Base-by-base conservation (phyloP, 371 early-diverging fungal species). In the Mortierella sp. region DNA sequence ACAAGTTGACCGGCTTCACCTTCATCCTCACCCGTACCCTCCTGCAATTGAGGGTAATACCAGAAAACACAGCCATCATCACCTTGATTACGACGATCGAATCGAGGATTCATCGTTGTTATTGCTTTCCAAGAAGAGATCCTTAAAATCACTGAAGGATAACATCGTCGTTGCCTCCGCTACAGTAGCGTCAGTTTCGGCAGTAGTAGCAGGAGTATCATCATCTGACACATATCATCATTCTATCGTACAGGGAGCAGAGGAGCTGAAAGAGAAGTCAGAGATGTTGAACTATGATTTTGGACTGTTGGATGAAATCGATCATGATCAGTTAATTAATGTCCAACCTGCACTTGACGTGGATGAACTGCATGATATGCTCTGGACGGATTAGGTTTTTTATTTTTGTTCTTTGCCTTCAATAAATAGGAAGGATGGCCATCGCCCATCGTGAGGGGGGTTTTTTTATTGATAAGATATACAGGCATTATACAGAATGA, bases 301-400 rank as follows among this genome's bases (percentile, higher is more conserved):
- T 56, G 72, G 65, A 6, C 30, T 59, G n/a, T 7, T 27, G 41
- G 72, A 64, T n/a, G n/a, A n/a, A n/a, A n/a, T n/a, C 8, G 65
- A 71, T 47, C 31, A 50, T 4, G 65, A 71, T 4, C 54, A 50
- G 32, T 51, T 64, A 17, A 32, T 50, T 7, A 42, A 50, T 41
- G 52, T 56, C 14, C 59, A 55, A 23, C 4, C 28, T 19, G 30
- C 21, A 23, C 43, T 60, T 11, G 65, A 64, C 24, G 32, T 65
- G 6, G 65, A 71, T 27, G 52, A 60, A 1, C 17, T 71, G 19
- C 65, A 71, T 47, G 72, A 71, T 19, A 39, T 55, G 34, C 56
- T 71, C 11, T 71, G 72, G 72, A 52, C 46, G 12, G 34, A 56
- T n/a, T 59, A 59, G 21, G 14, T 27, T 0, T 3, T 26, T 3